phyloP scores from a whole-genome alignment of 768 basidiomycete species.

The Chalciporus pseudorubinellus region DNA sequence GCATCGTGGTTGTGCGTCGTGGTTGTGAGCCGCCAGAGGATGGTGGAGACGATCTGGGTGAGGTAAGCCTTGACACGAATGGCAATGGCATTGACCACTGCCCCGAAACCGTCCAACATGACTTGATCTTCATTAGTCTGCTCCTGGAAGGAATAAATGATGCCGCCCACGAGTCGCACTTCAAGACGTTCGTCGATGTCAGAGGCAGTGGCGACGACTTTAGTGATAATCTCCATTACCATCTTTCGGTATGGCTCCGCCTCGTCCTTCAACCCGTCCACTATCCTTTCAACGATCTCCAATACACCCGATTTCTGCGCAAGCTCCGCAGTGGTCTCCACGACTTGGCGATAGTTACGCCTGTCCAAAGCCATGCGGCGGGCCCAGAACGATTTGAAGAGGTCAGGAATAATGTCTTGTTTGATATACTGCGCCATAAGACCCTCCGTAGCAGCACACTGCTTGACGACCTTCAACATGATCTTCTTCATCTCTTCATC shows the following conservation, averaged over 20 bases:
- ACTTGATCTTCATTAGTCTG: constrained; percentile 99
- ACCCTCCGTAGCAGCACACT: constrained; percentile 97
- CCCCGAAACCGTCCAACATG: constrained; percentile 98
- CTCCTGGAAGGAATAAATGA: constrained; percentile 99
- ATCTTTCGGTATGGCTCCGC: constrained; percentile 91
- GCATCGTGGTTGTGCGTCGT: too few relatives aligned
- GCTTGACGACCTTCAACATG: constrained; percentile 97
- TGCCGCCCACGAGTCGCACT: constrained; percentile 92
- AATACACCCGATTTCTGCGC: constrained; percentile 96
- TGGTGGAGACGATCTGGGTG: constrained; percentile 97
- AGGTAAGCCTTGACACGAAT: constrained; percentile 98
- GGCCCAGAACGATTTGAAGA: constrained; percentile 99
- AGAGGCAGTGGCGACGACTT: constrained; percentile 92
- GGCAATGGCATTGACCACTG: constrained; percentile 94
- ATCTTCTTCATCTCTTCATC: constrained; percentile 99
- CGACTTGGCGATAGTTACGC: constrained; percentile 94
- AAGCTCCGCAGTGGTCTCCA: constrained; percentile 97
- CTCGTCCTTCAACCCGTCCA: constrained; percentile 57
- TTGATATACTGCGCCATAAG: constrained; percentile 95
- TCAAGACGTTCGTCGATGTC: constrained; percentile 97
- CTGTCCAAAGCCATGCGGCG: constrained; percentile 96
- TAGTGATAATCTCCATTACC: constrained; percentile 99
- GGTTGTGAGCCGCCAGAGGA: constrained; percentile 98
- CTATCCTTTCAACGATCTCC: constrained; percentile 87
- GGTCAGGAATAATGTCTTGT: constrained; percentile 96